Base-by-base conservation (phyloP, 2,329 filamentous ascomycete species). In the Aspergillus candidus region DNA sequence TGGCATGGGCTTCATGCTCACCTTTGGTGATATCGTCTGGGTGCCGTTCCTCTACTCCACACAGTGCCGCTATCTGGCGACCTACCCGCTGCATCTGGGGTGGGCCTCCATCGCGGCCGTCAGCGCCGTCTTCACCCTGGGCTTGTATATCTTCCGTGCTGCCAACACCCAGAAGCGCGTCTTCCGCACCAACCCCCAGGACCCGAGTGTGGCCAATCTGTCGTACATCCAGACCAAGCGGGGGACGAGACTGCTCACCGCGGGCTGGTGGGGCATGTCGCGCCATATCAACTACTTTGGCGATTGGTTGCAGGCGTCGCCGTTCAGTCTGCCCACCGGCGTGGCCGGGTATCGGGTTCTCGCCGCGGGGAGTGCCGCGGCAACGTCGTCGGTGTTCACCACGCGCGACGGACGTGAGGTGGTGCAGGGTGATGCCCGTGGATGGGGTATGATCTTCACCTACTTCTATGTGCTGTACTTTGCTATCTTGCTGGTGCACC, bases 391-490 rank as follows among this genome's bases (percentile, higher is more conserved):
- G 38, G 60, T 60, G 3, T 63, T 68, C 14, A 59, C 10, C 78
- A 81, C 22, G 86, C 86, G 32, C 77, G 77, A 54, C 40, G 48
- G 52, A 13, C 48, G 50, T 3, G 38, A 42, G 15, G 52, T 42
- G 0, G 27, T 51, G 1, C 46, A 46, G 14, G 50, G 46, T 6
- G 32, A 35, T 15, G 44, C 50, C 6, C 11, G 22, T 54, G 88
- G 88, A 11, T 94, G 84, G 78, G 88, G 84, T 31, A 86, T 88
- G 66, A 71, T 88, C 39, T 79, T 94, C 52, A 94, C 88, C 0
- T 95, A 95, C 72, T 94, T 95, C 63, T 95, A 93, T 69, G 76
- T 94, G 50, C 58, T 93, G 5, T 96, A 95, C 72, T 95, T 95
- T 72, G 88, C 81, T 6, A 71, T 94, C 11, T 70, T 96, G 48